Conservation (phyloP, 2,329 filamentous ascomycete species). For the Botrytis byssoidea region DNA sequence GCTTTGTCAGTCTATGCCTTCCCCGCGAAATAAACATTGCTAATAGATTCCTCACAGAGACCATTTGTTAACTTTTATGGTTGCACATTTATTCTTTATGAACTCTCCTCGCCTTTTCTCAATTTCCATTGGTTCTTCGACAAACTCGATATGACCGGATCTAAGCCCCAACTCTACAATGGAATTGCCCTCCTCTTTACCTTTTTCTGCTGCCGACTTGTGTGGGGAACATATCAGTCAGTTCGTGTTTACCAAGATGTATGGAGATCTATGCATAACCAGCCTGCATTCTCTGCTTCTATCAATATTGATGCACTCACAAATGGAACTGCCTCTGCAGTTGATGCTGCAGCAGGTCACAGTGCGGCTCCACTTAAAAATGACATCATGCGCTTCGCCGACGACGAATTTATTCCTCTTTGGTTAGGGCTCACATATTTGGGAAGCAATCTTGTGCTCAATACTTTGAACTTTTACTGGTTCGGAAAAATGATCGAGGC, state of each 20-base stretch:
- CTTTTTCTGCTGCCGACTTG: slow-evolving; percentile 74
- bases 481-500: slow-evolving; percentile 84
- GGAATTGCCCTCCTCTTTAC: slow-evolving; percentile 68
- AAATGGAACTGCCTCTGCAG: slow-evolving; percentile 39
- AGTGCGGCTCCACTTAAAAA: slow-evolving; percentile 34
- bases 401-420: slow-evolving; percentile 56
- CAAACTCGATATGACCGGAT: slow-evolving; percentile 78
- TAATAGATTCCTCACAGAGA: slow-evolving; percentile 49
- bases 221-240: slow-evolving; percentile 76
- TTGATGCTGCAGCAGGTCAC: slow-evolving; percentile 38
- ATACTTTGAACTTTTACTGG: slow-evolving; percentile 79
- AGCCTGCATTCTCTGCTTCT: slow-evolving; percentile 37
- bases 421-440: slow-evolving; percentile 72
- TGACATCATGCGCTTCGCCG: slow-evolving; percentile 52
- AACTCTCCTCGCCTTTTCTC: slow-evolving; percentile 79
- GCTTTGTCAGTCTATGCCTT: slow-evolving; percentile 62
- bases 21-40: neutral
- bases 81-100: slow-evolving; percentile 79
- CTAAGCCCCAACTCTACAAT: slow-evolving; percentile 71
- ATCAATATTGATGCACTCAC: slow-evolving; percentile 39
- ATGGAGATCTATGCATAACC: slow-evolving; percentile 54
- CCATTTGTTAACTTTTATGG: slow-evolving; percentile 85
- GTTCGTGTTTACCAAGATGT: slow-evolving; percentile 69
- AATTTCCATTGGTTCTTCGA: slow-evolving; percentile 94
- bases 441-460: slow-evolving; percentile 68